These are phyloP conservation scores for Aspergillus arachidicola DNA, from an alignment of 2,329 filamentous ascomycete genomes.

Conservation along the genomic window DNA sequence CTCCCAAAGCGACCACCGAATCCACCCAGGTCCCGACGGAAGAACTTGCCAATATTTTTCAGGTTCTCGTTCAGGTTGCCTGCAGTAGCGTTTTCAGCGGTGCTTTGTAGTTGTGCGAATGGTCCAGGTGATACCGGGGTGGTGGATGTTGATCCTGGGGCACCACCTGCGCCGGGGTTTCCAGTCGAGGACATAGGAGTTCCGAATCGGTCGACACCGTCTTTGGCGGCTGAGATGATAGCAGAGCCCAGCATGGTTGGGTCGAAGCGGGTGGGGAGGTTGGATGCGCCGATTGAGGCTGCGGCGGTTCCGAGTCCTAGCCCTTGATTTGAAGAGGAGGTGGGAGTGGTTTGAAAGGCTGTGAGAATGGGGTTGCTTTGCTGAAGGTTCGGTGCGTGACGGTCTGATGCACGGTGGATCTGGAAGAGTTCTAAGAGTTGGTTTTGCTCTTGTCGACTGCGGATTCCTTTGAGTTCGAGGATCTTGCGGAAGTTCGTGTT, in stretches of 20 bases:
- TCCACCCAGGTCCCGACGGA: conserved; percentile 80
- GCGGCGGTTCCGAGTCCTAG: conserved; percentile 48
- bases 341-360: conserved; percentile 53
- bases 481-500: conserved; percentile 96
- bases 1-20: conserved; percentile 71
- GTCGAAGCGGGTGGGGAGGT: conserved; percentile 69
- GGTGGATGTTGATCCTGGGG: conserved; percentile 22
- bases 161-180: conserved; percentile 26
- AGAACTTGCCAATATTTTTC: conserved; percentile 96
- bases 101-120: conserved; percentile 23
- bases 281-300: conserved; percentile 46
- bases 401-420: conserved; percentile 70
- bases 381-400: conserved; percentile 68
- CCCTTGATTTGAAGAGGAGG: conserved; percentile 42
- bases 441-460: conserved; percentile 74
- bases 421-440: conserved; percentile 90
- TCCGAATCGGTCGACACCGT: conserved; percentile 78
- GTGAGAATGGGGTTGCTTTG: conserved; percentile 71
- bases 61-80: conserved; percentile 88
- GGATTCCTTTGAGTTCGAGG: conserved; percentile 90
- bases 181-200: conserved; percentile 45
- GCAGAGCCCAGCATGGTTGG: conserved; percentile 81
- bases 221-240: conserved; percentile 81
- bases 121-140: conserved; percentile 28
- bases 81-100: conserved; percentile 48